phyloP scores from a whole-genome alignment of 1,284 basidiomycete genomes.

The Heimioporus punctisporus region DNA sequence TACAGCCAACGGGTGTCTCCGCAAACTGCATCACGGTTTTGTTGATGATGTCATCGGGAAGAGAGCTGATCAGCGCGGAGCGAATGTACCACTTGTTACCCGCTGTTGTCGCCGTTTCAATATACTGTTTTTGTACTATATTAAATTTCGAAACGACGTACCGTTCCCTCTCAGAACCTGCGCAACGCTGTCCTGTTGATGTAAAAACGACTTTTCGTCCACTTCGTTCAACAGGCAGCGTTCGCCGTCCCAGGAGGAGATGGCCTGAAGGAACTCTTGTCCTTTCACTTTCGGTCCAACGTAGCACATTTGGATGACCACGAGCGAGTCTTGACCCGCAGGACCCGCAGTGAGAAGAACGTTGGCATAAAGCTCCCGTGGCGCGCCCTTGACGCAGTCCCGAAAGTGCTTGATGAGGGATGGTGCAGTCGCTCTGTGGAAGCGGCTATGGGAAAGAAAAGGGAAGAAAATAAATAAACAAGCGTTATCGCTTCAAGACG shows the following conservation, averaged over 20 bases:
- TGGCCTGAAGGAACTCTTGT: slow-evolving; percentile 77
- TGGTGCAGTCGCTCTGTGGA: slow-evolving; percentile 81
- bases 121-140: too few species aligned
- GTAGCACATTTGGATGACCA: slow-evolving; percentile 92
- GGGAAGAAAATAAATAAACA: too few species aligned
- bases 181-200: slow-evolving; percentile 90
- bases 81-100: slow-evolving; percentile 92
- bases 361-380: slow-evolving; percentile 87
- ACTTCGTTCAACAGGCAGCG: slow-evolving; percentile 86
- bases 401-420: slow-evolving; percentile 91
- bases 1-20: slow-evolving; percentile 84
- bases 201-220: slow-evolving; percentile 84
- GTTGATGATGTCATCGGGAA: slow-evolving; percentile 87
- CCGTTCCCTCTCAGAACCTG: slow-evolving; percentile 85
- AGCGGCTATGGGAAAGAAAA: slow-evolving; percentile 55
- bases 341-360: slow-evolving; percentile 90
- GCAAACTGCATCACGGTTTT: slow-evolving; percentile 82
- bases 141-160: slow-evolving; percentile 27
- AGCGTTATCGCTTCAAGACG: background rate
- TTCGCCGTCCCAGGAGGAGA: slow-evolving; percentile 87
- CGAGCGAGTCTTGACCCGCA: slow-evolving; percentile 75
- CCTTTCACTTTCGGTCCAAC: slow-evolving; percentile 77
- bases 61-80: slow-evolving; percentile 74
- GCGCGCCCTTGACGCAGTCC: slow-evolving; percentile 89
- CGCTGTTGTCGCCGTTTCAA: slow-evolving; percentile 36